Conservation (phyloP, 2,329 filamentous ascomycete genomes). For the Colletotrichum caudatum region DNA sequence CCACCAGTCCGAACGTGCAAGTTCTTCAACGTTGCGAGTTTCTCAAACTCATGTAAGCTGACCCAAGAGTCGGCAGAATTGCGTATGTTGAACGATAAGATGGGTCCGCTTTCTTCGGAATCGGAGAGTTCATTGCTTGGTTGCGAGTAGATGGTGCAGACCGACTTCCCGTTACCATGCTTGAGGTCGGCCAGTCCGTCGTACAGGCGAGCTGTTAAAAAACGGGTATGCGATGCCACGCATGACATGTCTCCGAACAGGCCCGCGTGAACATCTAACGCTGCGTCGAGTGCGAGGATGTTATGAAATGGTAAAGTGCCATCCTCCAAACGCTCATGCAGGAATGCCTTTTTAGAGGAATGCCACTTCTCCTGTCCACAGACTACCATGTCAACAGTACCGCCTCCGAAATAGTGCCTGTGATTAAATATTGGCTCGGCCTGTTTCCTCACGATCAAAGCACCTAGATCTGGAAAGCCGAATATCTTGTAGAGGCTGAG, state of each 20-base stretch:
- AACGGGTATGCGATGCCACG: slow-evolving; percentile 78
- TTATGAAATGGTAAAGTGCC: slow-evolving; percentile 91
- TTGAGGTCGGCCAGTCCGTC: slow-evolving; percentile 67
- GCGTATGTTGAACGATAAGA: slow-evolving; percentile 85
- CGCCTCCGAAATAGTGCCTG: slow-evolving; percentile 90
- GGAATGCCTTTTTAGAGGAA: slow-evolving; percentile 74
- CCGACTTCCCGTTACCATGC: slow-evolving; percentile 75
- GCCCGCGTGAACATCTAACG: slow-evolving; percentile 74
- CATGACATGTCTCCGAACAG: slow-evolving; percentile 79
- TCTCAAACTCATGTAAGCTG: slow-evolving; percentile 87
- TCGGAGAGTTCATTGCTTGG: slow-evolving; percentile 2
- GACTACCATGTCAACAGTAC: slow-evolving; percentile 91
- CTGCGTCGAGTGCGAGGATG: slow-evolving; percentile 84
- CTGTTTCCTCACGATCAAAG: slow-evolving; percentile 81
- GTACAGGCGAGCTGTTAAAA: slow-evolving; percentile 71
- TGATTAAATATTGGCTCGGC: slow-evolving; percentile 72
- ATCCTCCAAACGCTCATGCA: slow-evolving; percentile 90
- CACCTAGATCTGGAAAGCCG: slow-evolving; percentile 92
- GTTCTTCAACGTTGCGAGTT: slow-evolving; percentile 80
- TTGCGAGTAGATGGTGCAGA: slow-evolving; percentile 75
- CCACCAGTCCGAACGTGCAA: slow-evolving; percentile 91
- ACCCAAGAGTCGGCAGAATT: slow-evolving; percentile 79
- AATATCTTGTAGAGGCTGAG: slow-evolving; percentile 98
- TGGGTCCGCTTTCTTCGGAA: slow-evolving; percentile 71
- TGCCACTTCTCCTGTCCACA: slow-evolving; percentile 86